Base-by-base conservation (phyloP, 225 moss, liverwort and hornwort species). In the Pseudoscleropodium purum region DNA sequence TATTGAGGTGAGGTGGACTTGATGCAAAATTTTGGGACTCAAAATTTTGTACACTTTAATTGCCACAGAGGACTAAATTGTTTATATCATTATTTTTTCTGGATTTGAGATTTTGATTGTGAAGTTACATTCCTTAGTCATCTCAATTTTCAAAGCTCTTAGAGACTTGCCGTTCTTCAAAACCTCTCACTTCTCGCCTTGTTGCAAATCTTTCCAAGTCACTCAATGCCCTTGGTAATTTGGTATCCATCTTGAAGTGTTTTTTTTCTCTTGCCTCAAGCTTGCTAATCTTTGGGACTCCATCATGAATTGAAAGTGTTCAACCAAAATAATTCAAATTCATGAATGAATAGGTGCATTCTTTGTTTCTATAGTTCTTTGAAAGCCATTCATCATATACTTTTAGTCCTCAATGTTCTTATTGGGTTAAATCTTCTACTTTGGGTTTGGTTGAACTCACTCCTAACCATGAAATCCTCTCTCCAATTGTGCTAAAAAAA, bases 221-320 rank as follows among this genome's bases (percentile, higher is more conserved):
- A 75, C 8, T 6, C 18, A 7, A 75, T 1, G 2, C 11, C 18
- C 11, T 19, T 75, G 11, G n/a, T n/a, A n/a, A n/a, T n/a, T n/a
- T n/a, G n/a, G 8, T 5, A 39, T 70, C 14, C 14, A 39, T 25
- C 25, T 4, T 19, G 2, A 30, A 75, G 11, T 47, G 30, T 34
- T 51, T 33, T 33, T 61, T 3, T 1, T 7, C 2, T 0, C 0
- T 13, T 20, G 4, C 34, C 2, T 76, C 0, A 13, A 54, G 24
- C 24, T 78, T 79, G 56, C 4, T 4, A 56, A 15, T 16, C 25
- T 56, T 78, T 15, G 15, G 52, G 16, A 16, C 10, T 37, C 3
- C 9, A 25, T 54, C 15, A 51, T 1, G 0, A 47, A 47, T 47
- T 47, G 47, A 54, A 54, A 15, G 9, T 54, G 36, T 54, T 77